Percentiles rank a stretch among this genome's conserved stretches.
phyloP scores from a whole-genome alignment of 108 stramenopile species.

The Asterionellopsis glacialis region DNA sequence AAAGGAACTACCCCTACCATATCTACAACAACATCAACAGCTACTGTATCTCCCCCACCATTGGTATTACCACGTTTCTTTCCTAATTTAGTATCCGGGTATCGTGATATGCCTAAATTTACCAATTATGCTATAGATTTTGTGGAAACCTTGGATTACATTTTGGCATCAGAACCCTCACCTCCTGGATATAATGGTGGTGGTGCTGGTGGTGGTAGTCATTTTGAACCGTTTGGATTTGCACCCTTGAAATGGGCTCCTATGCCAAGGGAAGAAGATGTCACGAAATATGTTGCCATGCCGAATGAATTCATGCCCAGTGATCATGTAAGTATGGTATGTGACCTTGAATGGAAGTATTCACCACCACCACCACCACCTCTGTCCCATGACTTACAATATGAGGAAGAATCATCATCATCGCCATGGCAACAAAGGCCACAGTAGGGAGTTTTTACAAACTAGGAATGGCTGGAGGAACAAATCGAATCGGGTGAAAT shows the following conservation, averaged over 20 bases:
- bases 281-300: constrained; percentile 45
- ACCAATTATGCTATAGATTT: constrained; percentile 51
- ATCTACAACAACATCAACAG: too few relatives aligned
- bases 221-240: constrained; percentile 21
- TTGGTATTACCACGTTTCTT: constrained; percentile 36
- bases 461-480: too few relatives aligned
- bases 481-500: too few relatives aligned
- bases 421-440: too few relatives aligned
- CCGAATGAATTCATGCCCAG: constrained; percentile 56
- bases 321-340: constrained; percentile 62
- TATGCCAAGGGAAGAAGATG: constrained; percentile 36
- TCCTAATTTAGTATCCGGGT: constrained; percentile 42
- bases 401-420: too few relatives aligned
- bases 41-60: constrained; percentile 21
- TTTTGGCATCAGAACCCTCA: constrained; percentile 30
- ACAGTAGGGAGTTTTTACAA: too few relatives aligned
- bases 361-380: too few relatives aligned
- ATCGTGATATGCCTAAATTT: constrained; percentile 36
- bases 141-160: constrained; percentile 53
- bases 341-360: constrained; percentile 21
- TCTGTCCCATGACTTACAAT: too few relatives aligned
- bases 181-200: too few relatives aligned
- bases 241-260: constrained; percentile 26
- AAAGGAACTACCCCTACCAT: too few relatives aligned
- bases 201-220: too few relatives aligned